Base-by-base conservation (phyloP, 2,329 filamentous ascomycete genomes). In the Penicillium sp. region DNA sequence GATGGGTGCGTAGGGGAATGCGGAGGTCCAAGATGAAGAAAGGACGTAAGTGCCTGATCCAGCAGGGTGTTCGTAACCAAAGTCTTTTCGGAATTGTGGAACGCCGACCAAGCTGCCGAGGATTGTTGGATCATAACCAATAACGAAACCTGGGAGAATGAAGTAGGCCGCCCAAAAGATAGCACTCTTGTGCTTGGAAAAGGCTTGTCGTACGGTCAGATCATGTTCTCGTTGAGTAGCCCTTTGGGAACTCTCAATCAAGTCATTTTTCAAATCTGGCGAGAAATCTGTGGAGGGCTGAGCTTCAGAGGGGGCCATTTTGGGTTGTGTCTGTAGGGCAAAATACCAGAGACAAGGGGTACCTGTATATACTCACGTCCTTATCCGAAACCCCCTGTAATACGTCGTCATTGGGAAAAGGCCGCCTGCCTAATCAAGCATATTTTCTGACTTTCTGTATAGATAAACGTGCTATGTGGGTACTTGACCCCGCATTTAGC, bases 1-100 rank as follows among this genome's bases (percentile, higher is more conserved):
- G 0, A 63, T 56, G 19, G 66, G 68, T 47, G 64, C 67, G 37
- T 67, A 67, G 38, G 64, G 62, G 42, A 69, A 67, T 11, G 67
- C 67, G 1, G 67, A 66, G 4, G 65, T 53, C 67, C 67, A 69
- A 3, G 52, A 61, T 0, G 67, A 62, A 0, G 66, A 58, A 10
- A 69, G 59, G 10, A 68, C 61, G 46, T 66, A 66, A 5, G 50
- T 43, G 17, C 66, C 67, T 14, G 41, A 44, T 8, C 26, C 41
- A 31, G 26, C 26, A 17, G 67, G 43, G 28, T 59, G 51, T n/a
- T 63, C 35, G 52, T 68, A 69, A n/a, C 67, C 67, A 41, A 66
- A 69, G 4, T 56, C 66, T 35, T 62, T 47, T 25, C 69, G 67
- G 49, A 69, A 69, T 43, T 62, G 57, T 11, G 62, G 58, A 12